phyloP scores from a whole-genome alignment of 2,329 filamentous ascomycete species.

The Hypoxylon sp. region DNA sequence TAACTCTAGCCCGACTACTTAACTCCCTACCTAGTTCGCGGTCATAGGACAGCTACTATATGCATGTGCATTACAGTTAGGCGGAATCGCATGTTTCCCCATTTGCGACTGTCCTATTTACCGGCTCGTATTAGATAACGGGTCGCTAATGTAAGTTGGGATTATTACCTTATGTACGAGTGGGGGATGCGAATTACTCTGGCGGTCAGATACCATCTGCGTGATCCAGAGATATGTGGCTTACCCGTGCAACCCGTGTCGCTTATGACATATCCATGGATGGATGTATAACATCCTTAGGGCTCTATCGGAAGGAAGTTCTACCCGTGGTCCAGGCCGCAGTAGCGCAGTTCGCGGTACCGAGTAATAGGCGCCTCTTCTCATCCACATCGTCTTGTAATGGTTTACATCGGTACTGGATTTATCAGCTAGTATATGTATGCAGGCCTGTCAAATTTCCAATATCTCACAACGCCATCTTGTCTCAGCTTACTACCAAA shows the following conservation, averaged over 20 bases:
- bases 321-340: slow-evolving; percentile 1
- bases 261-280: background rate
- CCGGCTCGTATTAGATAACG: background rate
- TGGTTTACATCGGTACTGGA: background rate
- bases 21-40: background rate
- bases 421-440: background rate
- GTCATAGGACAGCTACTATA: slow-evolving; percentile 6
- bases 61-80: slow-evolving; percentile 6
- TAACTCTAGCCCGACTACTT: slow-evolving; percentile 4
- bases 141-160: slow-evolving; percentile 4
- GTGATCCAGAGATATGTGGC: background rate
- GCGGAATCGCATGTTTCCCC: background rate
- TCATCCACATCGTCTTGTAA: background rate
- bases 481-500: background rate
- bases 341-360: background rate
- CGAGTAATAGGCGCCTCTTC: background rate
- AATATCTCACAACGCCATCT: background rate
- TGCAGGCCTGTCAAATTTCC: background rate
- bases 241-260: background rate
- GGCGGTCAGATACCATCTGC: slow-evolving; percentile 1
- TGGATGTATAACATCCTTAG: slow-evolving; percentile 2
- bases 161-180: background rate
- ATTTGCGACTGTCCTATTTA: slow-evolving; percentile 10
- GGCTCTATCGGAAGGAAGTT: background rate
- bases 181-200: slow-evolving; percentile 10